A percentile compares a stretch with the other conserved stretches of the same genome.
phyloP scores from a whole-genome alignment of 179 eudicot genomes.

The Beta lomatogona region DNA sequence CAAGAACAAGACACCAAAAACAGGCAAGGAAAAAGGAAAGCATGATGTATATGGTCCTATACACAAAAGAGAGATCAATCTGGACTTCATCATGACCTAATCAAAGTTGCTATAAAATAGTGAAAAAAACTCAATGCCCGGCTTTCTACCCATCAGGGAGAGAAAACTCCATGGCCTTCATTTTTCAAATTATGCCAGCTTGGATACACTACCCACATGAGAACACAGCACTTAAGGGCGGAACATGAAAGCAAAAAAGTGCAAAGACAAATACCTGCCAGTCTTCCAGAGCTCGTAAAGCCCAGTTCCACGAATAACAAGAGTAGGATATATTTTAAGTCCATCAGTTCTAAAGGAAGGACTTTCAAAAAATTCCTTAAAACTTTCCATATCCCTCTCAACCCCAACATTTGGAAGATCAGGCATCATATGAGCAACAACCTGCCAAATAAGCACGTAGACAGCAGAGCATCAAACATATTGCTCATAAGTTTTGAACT shows the following conservation, averaged over 20 bases:
- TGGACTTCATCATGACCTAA: neutral
- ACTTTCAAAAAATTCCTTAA: conserved; percentile 96
- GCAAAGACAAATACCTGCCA: conserved; percentile 66
- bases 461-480: neutral
- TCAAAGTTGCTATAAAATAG: neutral
- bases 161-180: neutral
- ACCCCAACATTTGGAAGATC: conserved; percentile 99
- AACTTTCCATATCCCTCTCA: conserved; percentile 96
- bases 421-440: conserved; percentile 99
- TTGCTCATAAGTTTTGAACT: neutral
- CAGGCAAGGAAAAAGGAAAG: neutral
- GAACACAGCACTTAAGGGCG: neutral
- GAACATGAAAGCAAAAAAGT: neutral
- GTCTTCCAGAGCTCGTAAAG: conserved; percentile 99
- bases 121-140: no score
- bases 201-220: neutral
- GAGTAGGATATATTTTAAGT: conserved; percentile 97
- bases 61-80: neutral
- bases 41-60: neutral
- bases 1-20: no score
- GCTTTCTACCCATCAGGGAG: neutral
- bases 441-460: conserved; percentile 46
- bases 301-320: conserved; percentile 99
- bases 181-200: neutral
- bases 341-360: conserved; percentile 96